Evolutionary conservation across 257 asterid genomes (phyloP), one percentile per base, ranked within the genome.

Genomic region (Osmanthus fragrans): DNA sequence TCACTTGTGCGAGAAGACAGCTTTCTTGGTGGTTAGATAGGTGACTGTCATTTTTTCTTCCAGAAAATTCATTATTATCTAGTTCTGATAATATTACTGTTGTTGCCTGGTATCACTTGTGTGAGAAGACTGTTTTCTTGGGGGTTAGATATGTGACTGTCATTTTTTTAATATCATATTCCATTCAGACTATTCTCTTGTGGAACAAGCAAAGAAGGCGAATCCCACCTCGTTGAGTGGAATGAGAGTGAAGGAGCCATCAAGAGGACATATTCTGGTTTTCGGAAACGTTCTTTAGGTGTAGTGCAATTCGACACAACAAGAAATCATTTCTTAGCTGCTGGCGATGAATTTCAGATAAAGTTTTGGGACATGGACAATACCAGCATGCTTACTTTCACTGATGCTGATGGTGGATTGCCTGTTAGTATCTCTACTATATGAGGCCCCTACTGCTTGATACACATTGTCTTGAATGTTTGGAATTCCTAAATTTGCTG

Each of bases 351-450:
- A 86, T 94, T 92, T 82, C 96, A 87, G 87, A 92, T 94, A 72
- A 94, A 94, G 84, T 94, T 94, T 79, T 94, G 98, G 98, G 98
- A 92, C 76, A 90, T 94, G 94, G 98, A 94, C 77, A 90, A 86
- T 80, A 90, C 82, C 74, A 92, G 77, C 82, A 86, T 84, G 70
- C 87, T 91, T 70, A 89, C 96, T 64, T 86, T 25, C 81, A 83
- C 96, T n/a, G 97, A 93, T 70, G 94, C 88, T 0, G 98, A 90
- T 82, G 96, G 97, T 81, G 97, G 97, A 86, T 86, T 93, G 77
- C 97, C 98, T 39, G 98, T 94, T 67, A 92, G 97, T 87, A 74
- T 77, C 60, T 79, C 71, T 76, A 29, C 58, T 47, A 33, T 30
- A 80, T 47, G 34, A 74, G 34, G 37, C 71, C 21, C 56, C 18